Percentiles rank a stretch among this genome's conserved stretches.
These are phyloP conservation scores for Triadica sebifera DNA, from an alignment of 345 rosid species.

Conservation along the genomic window DNA sequence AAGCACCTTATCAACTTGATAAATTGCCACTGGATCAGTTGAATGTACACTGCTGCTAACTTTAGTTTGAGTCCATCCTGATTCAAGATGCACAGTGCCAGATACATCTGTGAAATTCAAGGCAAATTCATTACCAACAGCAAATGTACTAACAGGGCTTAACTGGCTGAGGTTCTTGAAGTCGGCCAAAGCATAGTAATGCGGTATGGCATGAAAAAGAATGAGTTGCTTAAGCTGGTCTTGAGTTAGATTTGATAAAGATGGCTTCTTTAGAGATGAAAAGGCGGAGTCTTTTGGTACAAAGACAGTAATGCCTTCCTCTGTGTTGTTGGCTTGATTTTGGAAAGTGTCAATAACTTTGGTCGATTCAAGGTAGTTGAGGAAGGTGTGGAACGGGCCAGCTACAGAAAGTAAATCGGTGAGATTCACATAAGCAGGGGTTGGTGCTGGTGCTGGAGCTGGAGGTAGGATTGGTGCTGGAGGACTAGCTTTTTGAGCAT, in stretches of 20 bases:
- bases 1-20: slow-evolving; percentile 74
- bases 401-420: slow-evolving; percentile 74
- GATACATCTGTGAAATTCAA: slow-evolving; percentile 65
- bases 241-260: slow-evolving; percentile 62
- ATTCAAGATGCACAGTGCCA: slow-evolving; percentile 59
- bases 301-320: slow-evolving; percentile 82
- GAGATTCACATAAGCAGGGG: slow-evolving; percentile 64
- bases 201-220: slow-evolving; percentile 81
- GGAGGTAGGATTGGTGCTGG: slow-evolving; percentile 47
- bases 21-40: slow-evolving; percentile 75
- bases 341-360: slow-evolving; percentile 85
- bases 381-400: slow-evolving; percentile 80
- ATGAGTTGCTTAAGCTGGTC: slow-evolving; percentile 72
- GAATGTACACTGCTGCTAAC: slow-evolving; percentile 75
- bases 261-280: slow-evolving; percentile 59
- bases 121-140: slow-evolving; percentile 56
- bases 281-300: slow-evolving; percentile 86
- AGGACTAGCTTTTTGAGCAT: slow-evolving; percentile 59
- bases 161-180: slow-evolving; percentile 75
- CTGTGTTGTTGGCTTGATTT: slow-evolving; percentile 83
- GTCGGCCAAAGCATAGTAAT: slow-evolving; percentile 63
- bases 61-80: slow-evolving; percentile 78
- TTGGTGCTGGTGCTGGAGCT: slow-evolving; percentile 80
- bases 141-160: slow-evolving; percentile 61
- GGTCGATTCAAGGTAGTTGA: slow-evolving; percentile 58